These are phyloP conservation scores for Arthrinium phaeospermum DNA, from an alignment of 2,329 filamentous ascomycete genomes.

Conservation along the genomic window DNA sequence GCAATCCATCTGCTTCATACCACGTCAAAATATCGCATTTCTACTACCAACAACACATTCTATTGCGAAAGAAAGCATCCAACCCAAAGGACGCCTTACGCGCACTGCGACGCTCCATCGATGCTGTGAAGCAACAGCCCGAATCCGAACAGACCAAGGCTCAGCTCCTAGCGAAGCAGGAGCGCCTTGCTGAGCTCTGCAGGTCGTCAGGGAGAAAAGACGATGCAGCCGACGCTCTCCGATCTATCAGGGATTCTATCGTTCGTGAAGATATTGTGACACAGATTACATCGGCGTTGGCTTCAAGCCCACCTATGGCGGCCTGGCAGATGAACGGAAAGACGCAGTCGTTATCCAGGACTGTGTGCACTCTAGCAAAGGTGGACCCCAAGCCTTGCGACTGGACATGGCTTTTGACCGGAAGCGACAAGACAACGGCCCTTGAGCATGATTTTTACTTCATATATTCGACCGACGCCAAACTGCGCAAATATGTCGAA, in stretches of 20 bases:
- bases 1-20: slow-evolving; percentile 48
- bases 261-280: slow-evolving; percentile 63
- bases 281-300: slow-evolving; percentile 56
- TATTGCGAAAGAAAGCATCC: slow-evolving; percentile 51
- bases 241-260: slow-evolving; percentile 65
- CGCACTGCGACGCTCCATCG: slow-evolving; percentile 67
- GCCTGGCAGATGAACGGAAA: slow-evolving; percentile 61
- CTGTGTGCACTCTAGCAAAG: slow-evolving; percentile 64
- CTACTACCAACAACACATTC: slow-evolving; percentile 69
- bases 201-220: slow-evolving; percentile 57
- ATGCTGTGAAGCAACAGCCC: slow-evolving; percentile 62
- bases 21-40: slow-evolving; percentile 73
- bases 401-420: slow-evolving; percentile 59
- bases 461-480: slow-evolving; percentile 44
- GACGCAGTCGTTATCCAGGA: slow-evolving; percentile 60
- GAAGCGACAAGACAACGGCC: slow-evolving; percentile 59
- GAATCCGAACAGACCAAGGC: slow-evolving; percentile 63
- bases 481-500: slow-evolving; percentile 41
- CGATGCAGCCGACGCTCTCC: slow-evolving; percentile 63
- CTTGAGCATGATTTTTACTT: slow-evolving; percentile 66
- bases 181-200: slow-evolving; percentile 68
- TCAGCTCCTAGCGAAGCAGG: slow-evolving; percentile 67
- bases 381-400: slow-evolving; percentile 62
- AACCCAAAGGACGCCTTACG: slow-evolving; percentile 56
- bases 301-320: slow-evolving; percentile 53